Base-by-base conservation (phyloP, 2,329 filamentous ascomycete species). In the Fusarium brachygibbosum region DNA sequence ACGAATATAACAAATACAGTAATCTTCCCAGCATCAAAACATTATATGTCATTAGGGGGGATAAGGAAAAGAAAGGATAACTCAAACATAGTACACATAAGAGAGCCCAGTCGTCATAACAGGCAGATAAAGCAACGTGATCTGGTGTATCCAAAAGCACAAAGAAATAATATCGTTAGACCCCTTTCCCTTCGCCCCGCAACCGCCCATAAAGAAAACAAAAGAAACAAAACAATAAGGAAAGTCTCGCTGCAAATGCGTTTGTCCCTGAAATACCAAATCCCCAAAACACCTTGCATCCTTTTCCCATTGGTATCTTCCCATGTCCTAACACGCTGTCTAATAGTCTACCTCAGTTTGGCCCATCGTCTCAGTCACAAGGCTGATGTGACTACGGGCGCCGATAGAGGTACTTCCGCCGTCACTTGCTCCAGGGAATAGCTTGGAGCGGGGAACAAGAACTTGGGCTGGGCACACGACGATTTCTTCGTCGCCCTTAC, bases 391-490 rank as follows among this genome's bases (percentile, higher is more conserved):
- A 59, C 79, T 80, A 23, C 79, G 80, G 32, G 78, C 80, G 58
- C 78, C 76, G 31, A 80, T 68, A 19, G 80, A 82, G 25, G 76
- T 82, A 45, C 84, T 84, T 58, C 86, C 86, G 14, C 81, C 81
- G 34, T 88, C 87, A 58, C 85, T 87, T 12, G 82, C 82, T 8
- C 84, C 84, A 35, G 84, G 84, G 49, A 77, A 74, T 38, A 71
- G 75, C 70, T 82, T 78, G 49, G 85, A 78, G 74, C 82, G 78
- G 72, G 91, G 91, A 42, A 98, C 88, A 64, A 98, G 87, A 35
- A 99, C 96, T 79, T 98, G 95, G 9, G 97, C 96, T 12, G 95
- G 95, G 77, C 92, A 97, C 44, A 99, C 93, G 46, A 98, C 94
- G 69, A 97, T 93, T 84, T 98, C 94, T 71, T 98, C 94, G 56